A percentile compares a stretch with the other conserved stretches of the same genome.
These are phyloP conservation scores for Botryotinia globosa DNA, from an alignment of 2,329 filamentous ascomycete genomes.

Conservation along the genomic window DNA sequence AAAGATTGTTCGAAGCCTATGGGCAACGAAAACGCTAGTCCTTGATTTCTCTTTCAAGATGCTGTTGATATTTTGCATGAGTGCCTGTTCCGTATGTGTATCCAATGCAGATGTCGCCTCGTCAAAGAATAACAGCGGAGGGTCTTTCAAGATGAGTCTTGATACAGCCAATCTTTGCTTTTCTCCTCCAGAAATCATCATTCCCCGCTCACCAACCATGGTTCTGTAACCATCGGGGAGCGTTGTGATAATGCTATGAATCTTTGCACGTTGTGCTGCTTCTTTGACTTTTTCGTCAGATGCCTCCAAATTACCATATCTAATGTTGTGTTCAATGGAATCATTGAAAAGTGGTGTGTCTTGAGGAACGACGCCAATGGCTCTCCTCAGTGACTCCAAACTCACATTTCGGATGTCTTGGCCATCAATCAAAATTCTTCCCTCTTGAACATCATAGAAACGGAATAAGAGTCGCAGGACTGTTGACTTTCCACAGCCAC, in stretches of 20 bases:
- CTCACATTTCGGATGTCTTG: slow-evolving; percentile 85
- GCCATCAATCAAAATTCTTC: slow-evolving; percentile 85
- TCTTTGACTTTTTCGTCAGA: slow-evolving; percentile 68
- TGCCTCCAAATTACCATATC: slow-evolving; percentile 81
- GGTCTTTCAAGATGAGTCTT: slow-evolving; percentile 81
- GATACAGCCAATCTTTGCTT: slow-evolving; percentile 88
- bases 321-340: slow-evolving; percentile 92
- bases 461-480: slow-evolving; percentile 88
- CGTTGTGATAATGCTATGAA: slow-evolving; percentile 76
- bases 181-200: slow-evolving; percentile 96
- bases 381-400: slow-evolving; percentile 75
- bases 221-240: slow-evolving; percentile 89
- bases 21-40: slow-evolving; percentile 93
- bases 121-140: slow-evolving; percentile 88
- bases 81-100: slow-evolving; percentile 86
- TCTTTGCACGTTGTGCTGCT: slow-evolving; percentile 77
- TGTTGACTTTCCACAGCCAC: slow-evolving; percentile 94
- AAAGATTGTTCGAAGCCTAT: slow-evolving; percentile 87
- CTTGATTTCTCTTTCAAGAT: slow-evolving; percentile 84
- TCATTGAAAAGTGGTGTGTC: slow-evolving; percentile 98
- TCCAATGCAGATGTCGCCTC: slow-evolving; percentile 91
- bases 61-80: slow-evolving; percentile 89
- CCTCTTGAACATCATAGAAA: slow-evolving; percentile 84
- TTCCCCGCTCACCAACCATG: slow-evolving; percentile 86
- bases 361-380: slow-evolving; percentile 94